Evolutionary conservation across 331 rosid genomes (phyloP).

Genomic region (Phaseolus coccineus): DNA sequence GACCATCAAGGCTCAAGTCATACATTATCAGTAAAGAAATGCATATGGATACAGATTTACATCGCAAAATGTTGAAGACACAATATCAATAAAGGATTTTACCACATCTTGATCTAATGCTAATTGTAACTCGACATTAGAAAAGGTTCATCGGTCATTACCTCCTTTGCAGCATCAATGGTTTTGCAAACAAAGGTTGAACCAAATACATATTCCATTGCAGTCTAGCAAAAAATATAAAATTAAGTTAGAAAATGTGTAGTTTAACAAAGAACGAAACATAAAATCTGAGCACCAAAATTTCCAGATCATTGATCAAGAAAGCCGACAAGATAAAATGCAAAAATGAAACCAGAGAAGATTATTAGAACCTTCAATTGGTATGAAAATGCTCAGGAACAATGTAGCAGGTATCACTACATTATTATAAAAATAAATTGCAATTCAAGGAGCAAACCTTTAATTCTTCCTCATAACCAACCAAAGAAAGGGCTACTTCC

Average conservation of each 20-base stretch:
- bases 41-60: constrained; percentile 9
- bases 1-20: constrained; percentile 1
- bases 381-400: constrained; percentile 36
- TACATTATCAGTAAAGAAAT: constrained; percentile 25
- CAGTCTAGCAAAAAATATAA: constrained; percentile 62
- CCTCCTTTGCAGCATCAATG: constrained; percentile 91
- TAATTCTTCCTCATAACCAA: constrained; percentile 85
- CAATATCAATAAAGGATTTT: constrained; percentile 27
- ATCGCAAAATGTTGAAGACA: constrained; percentile 10
- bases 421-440: not conserved
- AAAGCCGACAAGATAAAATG: constrained; percentile 11
- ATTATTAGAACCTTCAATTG: constrained; percentile 12
- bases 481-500: constrained; percentile 85
- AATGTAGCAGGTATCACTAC: not conserved
- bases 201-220: constrained; percentile 95
- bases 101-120: constrained; percentile 24
- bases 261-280: constrained; percentile 27
- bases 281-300: not conserved
- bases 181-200: constrained; percentile 96
- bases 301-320: constrained; percentile 16
- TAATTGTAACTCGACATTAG: constrained; percentile 21
- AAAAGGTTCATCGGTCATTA: constrained; percentile 53
- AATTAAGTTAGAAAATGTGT: constrained; percentile 28
- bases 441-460: constrained; percentile 62
- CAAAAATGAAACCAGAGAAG: constrained; percentile 9